A percentile compares a stretch with the other conserved stretches of the same genome.
These are phyloP conservation scores for Angomonas deanei DNA, from an alignment of 208 protist genomes.

Conservation along the genomic window DNA sequence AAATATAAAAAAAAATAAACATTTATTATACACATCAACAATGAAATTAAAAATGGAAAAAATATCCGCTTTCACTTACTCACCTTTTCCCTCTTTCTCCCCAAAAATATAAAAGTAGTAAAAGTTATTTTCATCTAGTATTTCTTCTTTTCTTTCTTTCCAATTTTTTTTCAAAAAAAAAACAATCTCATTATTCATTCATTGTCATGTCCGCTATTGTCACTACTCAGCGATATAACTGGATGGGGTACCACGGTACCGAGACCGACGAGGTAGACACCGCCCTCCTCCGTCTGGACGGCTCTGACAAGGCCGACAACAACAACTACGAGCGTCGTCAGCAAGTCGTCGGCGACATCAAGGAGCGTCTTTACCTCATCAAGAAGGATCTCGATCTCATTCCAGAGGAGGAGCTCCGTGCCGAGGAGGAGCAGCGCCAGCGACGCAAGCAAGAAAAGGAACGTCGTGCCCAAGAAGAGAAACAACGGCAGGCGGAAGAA, in stretches of 20 bases:
- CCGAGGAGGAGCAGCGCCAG: slow-evolving; percentile 30
- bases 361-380: slow-evolving; percentile 64
- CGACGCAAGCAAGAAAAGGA: slow-evolving; percentile 19
- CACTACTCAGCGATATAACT: slow-evolving; percentile 73
- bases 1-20: not conserved
- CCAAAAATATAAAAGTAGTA: no score
- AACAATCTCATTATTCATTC: not conserved
- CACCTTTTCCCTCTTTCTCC: no score
- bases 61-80: no score
- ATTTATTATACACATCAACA: not conserved
- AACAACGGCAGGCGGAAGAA: slow-evolving; percentile 11
- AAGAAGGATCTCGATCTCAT: slow-evolving; percentile 75
- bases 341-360: slow-evolving; percentile 47
- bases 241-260: slow-evolving; percentile 83
- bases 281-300: slow-evolving; percentile 28
- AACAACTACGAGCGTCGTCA: slow-evolving; percentile 58
- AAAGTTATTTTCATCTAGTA: no score
- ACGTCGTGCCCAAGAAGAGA: slow-evolving; percentile 11
- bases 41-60: not conserved
- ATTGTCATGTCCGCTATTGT: slow-evolving; percentile 40
- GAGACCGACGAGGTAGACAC: slow-evolving; percentile 51
- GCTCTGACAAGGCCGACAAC: slow-evolving; percentile 19
- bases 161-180: not conserved
- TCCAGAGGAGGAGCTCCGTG: slow-evolving; percentile 48
- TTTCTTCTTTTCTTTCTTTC: not conserved